phyloP scores from a whole-genome alignment of 306 rosid genomes.

The Malus domestica region DNA sequence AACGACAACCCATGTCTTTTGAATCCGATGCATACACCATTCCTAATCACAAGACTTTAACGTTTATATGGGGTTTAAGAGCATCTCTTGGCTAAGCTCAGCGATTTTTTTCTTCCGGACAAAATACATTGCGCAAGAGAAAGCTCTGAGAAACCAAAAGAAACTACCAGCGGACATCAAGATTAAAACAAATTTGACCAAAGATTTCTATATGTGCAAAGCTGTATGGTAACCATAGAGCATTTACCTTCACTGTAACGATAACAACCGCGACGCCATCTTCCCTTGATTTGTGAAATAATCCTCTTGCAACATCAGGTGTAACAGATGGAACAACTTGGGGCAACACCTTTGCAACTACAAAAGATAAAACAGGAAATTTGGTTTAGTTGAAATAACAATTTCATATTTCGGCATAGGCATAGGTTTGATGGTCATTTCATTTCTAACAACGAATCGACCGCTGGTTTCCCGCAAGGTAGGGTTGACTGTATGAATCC shows the following conservation, averaged over 20 bases:
- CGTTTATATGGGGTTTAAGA: too few relatives aligned
- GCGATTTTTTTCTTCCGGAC: not conserved
- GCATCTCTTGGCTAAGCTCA: not conserved
- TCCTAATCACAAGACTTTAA: too few relatives aligned
- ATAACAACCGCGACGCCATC: constrained; percentile 8
- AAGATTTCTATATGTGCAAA: not conserved
- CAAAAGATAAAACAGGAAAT: not conserved
- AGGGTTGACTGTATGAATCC: not conserved
- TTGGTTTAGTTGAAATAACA: too few relatives aligned
- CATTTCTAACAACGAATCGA: too few relatives aligned
- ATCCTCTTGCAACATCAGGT: constrained; percentile 4
- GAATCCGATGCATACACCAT: too few relatives aligned
- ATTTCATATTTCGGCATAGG: too few relatives aligned
- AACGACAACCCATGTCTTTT: too few relatives aligned
- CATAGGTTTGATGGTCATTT: not conserved
- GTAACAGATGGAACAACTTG: constrained; percentile 19
- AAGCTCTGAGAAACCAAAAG: not conserved
- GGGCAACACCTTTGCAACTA: constrained; percentile 22
- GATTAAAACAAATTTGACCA: not conserved
- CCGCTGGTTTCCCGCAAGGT: too few relatives aligned
- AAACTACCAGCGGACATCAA: not conserved
- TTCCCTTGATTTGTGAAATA: constrained; percentile 20
- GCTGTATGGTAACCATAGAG: not conserved
- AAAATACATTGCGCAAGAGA: not conserved
- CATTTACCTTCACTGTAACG: constrained; percentile 19